phyloP scores from a whole-genome alignment of 805 yeast species.

The Pichia kluyveri region DNA sequence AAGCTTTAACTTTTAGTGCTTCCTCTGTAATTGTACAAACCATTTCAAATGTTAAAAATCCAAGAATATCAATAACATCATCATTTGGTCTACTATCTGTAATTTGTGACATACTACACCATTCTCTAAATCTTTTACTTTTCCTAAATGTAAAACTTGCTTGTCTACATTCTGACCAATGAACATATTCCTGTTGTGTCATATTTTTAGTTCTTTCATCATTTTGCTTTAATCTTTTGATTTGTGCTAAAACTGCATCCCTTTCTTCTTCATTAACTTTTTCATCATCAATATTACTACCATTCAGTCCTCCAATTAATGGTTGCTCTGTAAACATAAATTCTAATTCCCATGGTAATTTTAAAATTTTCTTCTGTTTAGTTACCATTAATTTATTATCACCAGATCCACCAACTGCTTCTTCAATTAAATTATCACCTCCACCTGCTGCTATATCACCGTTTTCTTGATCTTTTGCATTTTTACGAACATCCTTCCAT shows the following conservation, averaged over 20 bases:
- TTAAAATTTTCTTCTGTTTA: constrained; percentile 63
- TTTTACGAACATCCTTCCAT: constrained; percentile 95
- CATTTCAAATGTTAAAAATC: constrained; percentile 92
- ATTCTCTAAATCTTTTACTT: constrained; percentile 88
- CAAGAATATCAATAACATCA: constrained; percentile 92
- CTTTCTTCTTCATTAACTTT: constrained; percentile 72
- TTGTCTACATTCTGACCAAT: constrained; percentile 98
- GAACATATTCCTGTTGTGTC: constrained; percentile 97
- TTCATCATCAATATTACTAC: constrained; percentile 38
- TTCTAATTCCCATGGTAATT: constrained; percentile 92
- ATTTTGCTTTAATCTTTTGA: constrained; percentile 81
- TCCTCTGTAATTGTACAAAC: constrained; percentile 92
- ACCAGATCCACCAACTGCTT: constrained; percentile 26
- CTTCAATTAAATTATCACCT: constrained; percentile 27
- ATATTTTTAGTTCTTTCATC: constrained; percentile 88
- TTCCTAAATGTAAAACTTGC: constrained; percentile 94
- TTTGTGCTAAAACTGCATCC: constrained; percentile 82
- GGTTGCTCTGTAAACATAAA: constrained; percentile 92
- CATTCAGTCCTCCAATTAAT: constrained; percentile 42
- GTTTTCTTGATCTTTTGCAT: constrained; percentile 49
- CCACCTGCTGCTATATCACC: constrained; percentile 33
- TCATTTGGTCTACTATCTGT: constrained; percentile 91
- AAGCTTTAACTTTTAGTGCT: constrained; percentile 66
- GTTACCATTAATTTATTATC: constrained; percentile 34
- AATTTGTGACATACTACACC: constrained; percentile 82